Conservation (phyloP, 2,329 filamentous ascomycete species). For the Ascochyta pisi region DNA sequence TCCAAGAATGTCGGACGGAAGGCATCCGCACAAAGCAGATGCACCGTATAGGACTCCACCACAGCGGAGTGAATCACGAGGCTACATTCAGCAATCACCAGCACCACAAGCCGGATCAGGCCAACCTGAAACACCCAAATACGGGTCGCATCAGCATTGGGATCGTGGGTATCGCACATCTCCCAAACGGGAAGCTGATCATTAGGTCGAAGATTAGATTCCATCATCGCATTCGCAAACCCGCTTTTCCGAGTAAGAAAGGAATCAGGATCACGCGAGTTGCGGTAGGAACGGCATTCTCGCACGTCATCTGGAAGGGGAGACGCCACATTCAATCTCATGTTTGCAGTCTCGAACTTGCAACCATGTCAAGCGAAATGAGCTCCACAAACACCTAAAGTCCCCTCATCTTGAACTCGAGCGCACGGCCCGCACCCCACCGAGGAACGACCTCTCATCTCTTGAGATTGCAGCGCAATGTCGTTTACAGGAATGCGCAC, state of each 20-base stretch:
- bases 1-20: conserved; percentile 32
- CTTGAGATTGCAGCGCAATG: conserved; percentile 44
- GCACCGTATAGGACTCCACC: conserved; percentile 28
- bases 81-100: conserved; percentile 30
- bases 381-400: conserved; percentile 42
- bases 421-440: conserved; percentile 38
- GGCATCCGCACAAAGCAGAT: conserved; percentile 28
- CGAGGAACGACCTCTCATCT: conserved; percentile 38
- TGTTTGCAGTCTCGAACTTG: conserved; percentile 28
- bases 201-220: conserved; percentile 36
- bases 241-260: conserved; percentile 16
- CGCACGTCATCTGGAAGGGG: conserved; percentile 20
- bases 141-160: conserved; percentile 42
- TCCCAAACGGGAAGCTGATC: conserved; percentile 47
- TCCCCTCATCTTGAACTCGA: conserved; percentile 36
- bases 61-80: conserved; percentile 31
- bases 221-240: conserved; percentile 25
- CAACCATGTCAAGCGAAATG: conserved; percentile 48
- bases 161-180: conserved; percentile 43
- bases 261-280: conserved; percentile 15
- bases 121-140: conserved; percentile 46
- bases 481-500: conserved; percentile 23
- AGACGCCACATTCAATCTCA: conserved; percentile 33
- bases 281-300: conserved; percentile 13
- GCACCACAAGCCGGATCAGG: conserved; percentile 35